Conservation (phyloP, 2,329 filamentous ascomycete species). For the Ceratocystis variospora region DNA sequence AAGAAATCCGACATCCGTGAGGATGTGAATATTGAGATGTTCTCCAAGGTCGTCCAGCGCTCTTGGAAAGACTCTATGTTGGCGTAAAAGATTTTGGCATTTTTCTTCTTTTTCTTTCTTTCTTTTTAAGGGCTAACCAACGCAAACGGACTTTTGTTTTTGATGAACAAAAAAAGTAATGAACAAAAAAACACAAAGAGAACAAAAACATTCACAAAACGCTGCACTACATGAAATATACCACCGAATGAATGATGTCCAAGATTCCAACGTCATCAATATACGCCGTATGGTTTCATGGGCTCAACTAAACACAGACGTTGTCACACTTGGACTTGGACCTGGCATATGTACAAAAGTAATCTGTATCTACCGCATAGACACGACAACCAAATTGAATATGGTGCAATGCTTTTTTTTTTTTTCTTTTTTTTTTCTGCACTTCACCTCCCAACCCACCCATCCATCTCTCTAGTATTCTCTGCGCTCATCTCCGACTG, state of each 20-base stretch:
- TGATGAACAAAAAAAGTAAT: conserved; percentile 15
- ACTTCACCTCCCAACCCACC: background rate
- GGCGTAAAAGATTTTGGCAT: conserved; percentile 12
- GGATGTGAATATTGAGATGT: conserved; percentile 84
- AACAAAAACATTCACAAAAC: conserved; percentile 10
- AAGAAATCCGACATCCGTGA: conserved; percentile 91
- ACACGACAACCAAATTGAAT: background rate
- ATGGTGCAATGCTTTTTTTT: background rate
- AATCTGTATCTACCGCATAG: background rate
- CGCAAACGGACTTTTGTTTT: conserved; percentile 9
- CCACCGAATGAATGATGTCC: too few species aligned
- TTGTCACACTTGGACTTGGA: background rate
- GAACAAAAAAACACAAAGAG: conserved; percentile 17
- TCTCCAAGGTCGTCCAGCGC: conserved; percentile 63
- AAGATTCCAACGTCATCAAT: background rate
- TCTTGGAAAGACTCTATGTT: conserved; percentile 57
- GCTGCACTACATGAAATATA: background rate
- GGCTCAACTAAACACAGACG: background rate
- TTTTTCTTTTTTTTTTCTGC: background rate
- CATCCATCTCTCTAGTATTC: background rate
- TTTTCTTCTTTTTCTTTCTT: conserved; percentile 14
- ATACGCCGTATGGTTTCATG: background rate
- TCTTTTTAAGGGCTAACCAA: conserved; percentile 10
- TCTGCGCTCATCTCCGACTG: conserved; percentile 18
- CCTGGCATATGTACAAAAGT: background rate